Conservation (phyloP, 192 early-diverging fungal species). For the Backusella tuberculispora region DNA sequence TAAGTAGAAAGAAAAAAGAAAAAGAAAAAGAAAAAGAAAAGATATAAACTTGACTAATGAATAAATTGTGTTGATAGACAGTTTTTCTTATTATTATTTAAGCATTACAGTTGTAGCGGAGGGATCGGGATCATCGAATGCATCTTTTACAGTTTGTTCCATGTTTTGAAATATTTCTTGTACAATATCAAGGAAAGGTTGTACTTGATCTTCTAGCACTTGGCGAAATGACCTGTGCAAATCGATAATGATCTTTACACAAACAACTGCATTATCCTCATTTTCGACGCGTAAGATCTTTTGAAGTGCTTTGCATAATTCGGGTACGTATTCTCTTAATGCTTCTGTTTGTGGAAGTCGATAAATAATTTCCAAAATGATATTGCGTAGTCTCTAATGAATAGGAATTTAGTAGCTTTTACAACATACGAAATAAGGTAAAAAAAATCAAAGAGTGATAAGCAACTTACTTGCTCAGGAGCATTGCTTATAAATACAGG, state of each 20-base stretch:
- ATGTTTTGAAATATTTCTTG: constrained; percentile 94
- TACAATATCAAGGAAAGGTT: constrained; percentile 90
- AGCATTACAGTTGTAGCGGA: constrained; percentile 42
- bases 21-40: background rate
- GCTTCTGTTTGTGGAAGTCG: constrained; percentile 90
- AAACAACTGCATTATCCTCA: constrained; percentile 94
- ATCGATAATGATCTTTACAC: constrained; percentile 95
- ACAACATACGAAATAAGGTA: background rate
- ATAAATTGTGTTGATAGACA: background rate
- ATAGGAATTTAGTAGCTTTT: background rate
- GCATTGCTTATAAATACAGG: constrained; percentile 77
- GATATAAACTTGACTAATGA: background rate
- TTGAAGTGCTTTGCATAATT: constrained; percentile 77
- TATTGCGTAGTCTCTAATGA: constrained; percentile 82
- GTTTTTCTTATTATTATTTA: background rate
- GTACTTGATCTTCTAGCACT: constrained; percentile 82
- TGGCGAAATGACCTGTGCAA: constrained; percentile 87
- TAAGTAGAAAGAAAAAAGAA: background rate
- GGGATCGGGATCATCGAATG: constrained; percentile 77
- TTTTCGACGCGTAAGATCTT: constrained; percentile 88
- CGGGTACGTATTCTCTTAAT: constrained; percentile 73
- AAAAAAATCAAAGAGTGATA: background rate
- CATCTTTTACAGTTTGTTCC: constrained; percentile 78
- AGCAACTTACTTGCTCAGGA: constrained; percentile 67
- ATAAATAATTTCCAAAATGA: constrained; percentile 90